Conservation (phyloP, 202 grass and related monocot genomes). For the Setaria italica region DNA sequence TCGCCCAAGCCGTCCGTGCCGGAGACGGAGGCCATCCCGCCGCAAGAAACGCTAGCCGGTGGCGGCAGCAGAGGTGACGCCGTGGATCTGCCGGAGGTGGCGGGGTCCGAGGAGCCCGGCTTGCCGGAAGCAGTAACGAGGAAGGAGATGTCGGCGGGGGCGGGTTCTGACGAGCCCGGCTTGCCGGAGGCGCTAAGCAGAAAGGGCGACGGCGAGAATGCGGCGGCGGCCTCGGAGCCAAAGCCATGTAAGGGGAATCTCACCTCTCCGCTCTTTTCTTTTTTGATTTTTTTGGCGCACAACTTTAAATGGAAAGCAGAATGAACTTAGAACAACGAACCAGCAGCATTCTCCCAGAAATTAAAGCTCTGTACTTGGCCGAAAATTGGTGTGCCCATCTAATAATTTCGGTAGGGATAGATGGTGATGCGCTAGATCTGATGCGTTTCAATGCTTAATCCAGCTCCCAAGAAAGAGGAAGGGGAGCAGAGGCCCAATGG, state of each 20-base stretch:
- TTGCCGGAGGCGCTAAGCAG: slow-evolving; percentile 45
- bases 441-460: background rate
- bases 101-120: slow-evolving; percentile 20
- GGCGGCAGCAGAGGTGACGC: background rate
- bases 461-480: slow-evolving; percentile 18
- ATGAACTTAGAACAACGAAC: background rate
- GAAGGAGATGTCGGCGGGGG: background rate
- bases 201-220: slow-evolving; percentile 21
- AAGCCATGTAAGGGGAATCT: slow-evolving; percentile 57
- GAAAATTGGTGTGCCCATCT: slow-evolving; percentile 17
- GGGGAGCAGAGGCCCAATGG: slow-evolving; percentile 19
- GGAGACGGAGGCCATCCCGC: slow-evolving; percentile 38
- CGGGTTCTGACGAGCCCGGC: slow-evolving; percentile 39
- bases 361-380: slow-evolving; percentile 9
- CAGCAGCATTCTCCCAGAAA: background rate
- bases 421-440: slow-evolving; percentile 40
- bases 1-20: slow-evolving; percentile 34
- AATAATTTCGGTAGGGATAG: slow-evolving; percentile 26
- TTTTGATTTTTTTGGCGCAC: background rate
- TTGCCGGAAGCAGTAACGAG: slow-evolving; percentile 6
- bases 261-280: background rate
- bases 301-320: slow-evolving; percentile 30
- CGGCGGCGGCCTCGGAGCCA: slow-evolving; percentile 9
- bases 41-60: slow-evolving; percentile 14
- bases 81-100: slow-evolving; percentile 33